Evolutionary conservation across 257 asterid species (phyloP), one percentile per base, ranked within the genome.

Genomic region (Cruciata laevipes): DNA sequence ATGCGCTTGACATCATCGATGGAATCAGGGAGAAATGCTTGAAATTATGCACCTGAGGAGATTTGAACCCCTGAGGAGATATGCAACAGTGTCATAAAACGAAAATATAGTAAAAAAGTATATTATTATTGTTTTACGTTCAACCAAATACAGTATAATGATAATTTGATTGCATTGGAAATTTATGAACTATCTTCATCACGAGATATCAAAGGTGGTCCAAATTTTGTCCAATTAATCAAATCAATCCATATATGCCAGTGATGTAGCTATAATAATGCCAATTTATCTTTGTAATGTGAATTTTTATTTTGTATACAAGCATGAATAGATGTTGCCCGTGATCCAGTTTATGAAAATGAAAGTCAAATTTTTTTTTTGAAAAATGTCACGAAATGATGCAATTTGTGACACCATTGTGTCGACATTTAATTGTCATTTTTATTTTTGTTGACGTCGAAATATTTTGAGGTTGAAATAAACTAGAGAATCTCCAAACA

Each of bases 391-490:
- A 8, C 12, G 64, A 42, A 53, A 64, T 78, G 82, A 66, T 6
- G 76, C 70, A 73, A 71, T 63, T 21, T 49, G 63, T 69, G 65
- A 66, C 1, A 25, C 72, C 65, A 79, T 20, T 66, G 47, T 82
- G 87, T 82, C 84, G 76, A 79, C 87, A 77, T 79, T 61, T 11
- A 61, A 61, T 65, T 31, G 2, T 52, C 6, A 51, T 11, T 47
- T 47, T 47, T 47, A 47, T 47, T 47, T 13, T 14, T 14, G 55
- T 47, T 47, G 55, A 47, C 8, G 55, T 47, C 16, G 55, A 47
- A 47, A 47, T 47, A 47, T 47, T 47, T 27, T 8, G 13, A 7
- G 42, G 42, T 37, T 37, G 42, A n/a, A n/a, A n/a, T 37, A 37
- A 37, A 37, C 42, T 37, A 37, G 27, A n/a, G 18, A 47, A 65